phyloP scores from a whole-genome alignment of 345 rosid species.

The Hevea brasiliensis region DNA sequence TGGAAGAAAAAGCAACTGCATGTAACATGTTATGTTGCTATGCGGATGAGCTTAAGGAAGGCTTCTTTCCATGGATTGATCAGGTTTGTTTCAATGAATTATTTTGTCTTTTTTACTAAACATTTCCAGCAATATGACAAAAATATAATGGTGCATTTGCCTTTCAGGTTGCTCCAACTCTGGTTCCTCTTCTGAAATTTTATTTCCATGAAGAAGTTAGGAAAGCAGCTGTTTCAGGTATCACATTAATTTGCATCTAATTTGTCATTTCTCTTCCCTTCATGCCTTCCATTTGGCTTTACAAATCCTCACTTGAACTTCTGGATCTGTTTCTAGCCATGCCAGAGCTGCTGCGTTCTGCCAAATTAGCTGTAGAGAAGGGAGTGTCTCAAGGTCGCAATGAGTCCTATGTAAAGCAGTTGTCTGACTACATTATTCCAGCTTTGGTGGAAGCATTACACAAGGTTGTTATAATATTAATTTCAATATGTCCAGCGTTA shows the following conservation, averaged over 20 bases:
- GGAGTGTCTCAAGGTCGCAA: conserved; percentile 84
- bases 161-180: conserved; percentile 83
- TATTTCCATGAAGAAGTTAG: conserved; percentile 99
- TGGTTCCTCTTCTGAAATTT: conserved; percentile 96
- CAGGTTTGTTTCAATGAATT: conserved; percentile 50
- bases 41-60: conserved; percentile 98
- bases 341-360: conserved; percentile 96
- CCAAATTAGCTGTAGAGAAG: conserved; percentile 93
- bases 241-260: conserved; percentile 1
- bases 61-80: conserved; percentile 98
- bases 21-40: conserved; percentile 99
- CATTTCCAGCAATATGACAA: conserved; percentile 6
- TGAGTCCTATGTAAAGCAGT: conserved; percentile 83
- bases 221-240: conserved; percentile 99
- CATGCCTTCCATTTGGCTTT: background rate
- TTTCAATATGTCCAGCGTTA: conserved; percentile 2
- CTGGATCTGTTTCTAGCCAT: conserved; percentile 58
- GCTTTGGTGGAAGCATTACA: conserved; percentile 92
- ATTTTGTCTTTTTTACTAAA: background rate
- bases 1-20: conserved; percentile 99
- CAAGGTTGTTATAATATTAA: conserved; percentile 50
- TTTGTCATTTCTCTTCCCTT: conserved; percentile 8
- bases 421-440: conserved; percentile 91
- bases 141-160: conserved; percentile 16
- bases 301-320: background rate